phyloP scores from a whole-genome alignment of 176 grass and related monocot genomes.

The Eragrostis curvula region DNA sequence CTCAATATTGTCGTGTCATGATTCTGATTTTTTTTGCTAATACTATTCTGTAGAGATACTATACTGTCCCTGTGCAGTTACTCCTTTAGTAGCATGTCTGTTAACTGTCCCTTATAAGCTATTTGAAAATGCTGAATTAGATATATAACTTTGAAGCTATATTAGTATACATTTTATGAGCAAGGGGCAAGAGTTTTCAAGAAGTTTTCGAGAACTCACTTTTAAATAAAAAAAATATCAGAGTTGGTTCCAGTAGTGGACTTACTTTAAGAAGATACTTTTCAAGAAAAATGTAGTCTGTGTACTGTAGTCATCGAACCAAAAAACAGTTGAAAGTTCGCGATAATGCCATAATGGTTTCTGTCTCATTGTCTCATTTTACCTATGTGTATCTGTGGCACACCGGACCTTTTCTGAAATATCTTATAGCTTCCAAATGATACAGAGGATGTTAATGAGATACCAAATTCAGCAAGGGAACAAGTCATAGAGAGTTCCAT shows the following conservation, averaged over 20 bases:
- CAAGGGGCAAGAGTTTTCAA: background rate
- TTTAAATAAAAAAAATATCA: background rate
- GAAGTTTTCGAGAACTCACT: background rate
- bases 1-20: background rate
- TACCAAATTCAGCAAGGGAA: conserved; percentile 41
- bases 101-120: too few relatives aligned
- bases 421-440: conserved; percentile 4
- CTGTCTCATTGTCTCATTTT: too few relatives aligned
- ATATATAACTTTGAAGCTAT: background rate
- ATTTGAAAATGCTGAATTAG: background rate
- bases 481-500: conserved; percentile 1
- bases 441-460: conserved; percentile 29
- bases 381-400: too few relatives aligned
- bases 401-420: too few relatives aligned
- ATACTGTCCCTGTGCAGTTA: background rate
- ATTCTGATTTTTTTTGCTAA: background rate
- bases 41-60: background rate
- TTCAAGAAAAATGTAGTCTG: too few relatives aligned
- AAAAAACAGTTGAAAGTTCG: too few relatives aligned
- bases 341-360: too few relatives aligned
- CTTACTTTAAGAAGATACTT: too few relatives aligned
- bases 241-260: too few relatives aligned
- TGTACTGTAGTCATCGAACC: too few relatives aligned
- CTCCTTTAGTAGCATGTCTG: too few relatives aligned
- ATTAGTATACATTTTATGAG: background rate